Conservation (phyloP, 2,329 filamentous ascomycete species). For the Cordyceps fumosorosea region DNA sequence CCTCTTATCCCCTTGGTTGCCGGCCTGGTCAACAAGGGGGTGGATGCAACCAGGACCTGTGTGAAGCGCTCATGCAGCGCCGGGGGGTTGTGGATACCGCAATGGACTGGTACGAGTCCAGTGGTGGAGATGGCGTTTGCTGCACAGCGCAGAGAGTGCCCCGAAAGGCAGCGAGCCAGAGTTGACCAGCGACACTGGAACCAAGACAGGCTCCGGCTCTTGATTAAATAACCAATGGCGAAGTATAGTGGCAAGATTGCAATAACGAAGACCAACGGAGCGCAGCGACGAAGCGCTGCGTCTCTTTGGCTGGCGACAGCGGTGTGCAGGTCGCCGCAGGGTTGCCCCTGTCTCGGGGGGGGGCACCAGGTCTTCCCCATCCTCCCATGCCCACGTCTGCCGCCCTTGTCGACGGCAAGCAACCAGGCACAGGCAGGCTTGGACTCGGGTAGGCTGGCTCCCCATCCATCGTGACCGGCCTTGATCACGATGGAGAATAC, state of each 20-base stretch:
- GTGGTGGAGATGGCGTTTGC: constrained; percentile 15
- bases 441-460: constrained; percentile 1
- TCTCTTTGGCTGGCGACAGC: constrained; percentile 12
- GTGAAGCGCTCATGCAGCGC: constrained; percentile 10
- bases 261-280: constrained; percentile 27
- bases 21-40: neutral
- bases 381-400: neutral
- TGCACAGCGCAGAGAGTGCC: constrained; percentile 8
- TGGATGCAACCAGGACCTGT: neutral
- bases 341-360: constrained; percentile 5
- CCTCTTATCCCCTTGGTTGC: neutral
- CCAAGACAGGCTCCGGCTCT: constrained; percentile 40
- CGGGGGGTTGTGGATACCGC: constrained; percentile 2
- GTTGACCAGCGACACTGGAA: constrained; percentile 42
- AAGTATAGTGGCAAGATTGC: constrained; percentile 24
- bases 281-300: constrained; percentile 11
- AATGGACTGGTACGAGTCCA: constrained; percentile 6
- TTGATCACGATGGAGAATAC: constrained; percentile 10
- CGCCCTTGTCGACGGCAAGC: neutral
- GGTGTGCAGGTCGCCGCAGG: constrained; percentile 13
- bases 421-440: neutral
- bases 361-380: constrained; percentile 23
- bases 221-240: constrained; percentile 49
- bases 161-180: constrained; percentile 17
- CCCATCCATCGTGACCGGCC: neutral